Base-by-base conservation (phyloP, 1,284 basidiomycete species). In the Trichosporon sp. region DNA sequence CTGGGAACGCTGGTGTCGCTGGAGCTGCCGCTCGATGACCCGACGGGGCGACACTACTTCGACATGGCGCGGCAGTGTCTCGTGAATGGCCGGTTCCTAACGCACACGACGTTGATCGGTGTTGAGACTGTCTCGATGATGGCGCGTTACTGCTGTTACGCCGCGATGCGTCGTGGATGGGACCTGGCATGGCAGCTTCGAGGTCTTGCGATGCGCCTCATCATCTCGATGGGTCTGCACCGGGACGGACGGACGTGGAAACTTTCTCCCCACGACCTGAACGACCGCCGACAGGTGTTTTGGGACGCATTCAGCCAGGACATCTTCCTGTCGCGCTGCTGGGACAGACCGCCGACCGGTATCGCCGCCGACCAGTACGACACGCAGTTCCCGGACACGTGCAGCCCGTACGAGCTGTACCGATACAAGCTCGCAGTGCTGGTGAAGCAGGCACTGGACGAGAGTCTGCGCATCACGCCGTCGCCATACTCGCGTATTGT, bases 1-100 rank as follows among this genome's bases (percentile, higher is more conserved):
- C 70, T 79, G 43, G 79, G 79, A 6, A 72, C 77, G 1, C 66
- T 80, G 66, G 73, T 80, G 71, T 77, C 73, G 43, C 74, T 80
- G 61, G 76, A 84, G 68, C 38, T 81, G 26, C 67, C 80, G 31
- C 74, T 77, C 35, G 68, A 80, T 59, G 76, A 79, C 70, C 68
- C 73, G 5, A 68, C 72, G 43, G 74, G 78, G 46, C 64, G 78
- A 70, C 74, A 78, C 19, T 78, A 79, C 75, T 51, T 75, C 16
- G 31, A 70, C n/a, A 43, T 77, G 43, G 71, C 79, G 37, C 66
- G 76, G 32, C 73, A 66, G 61, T 81, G 81, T 56, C 73, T 79
- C 4, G 74, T 72, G 1, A 75, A 77, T 40, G 77, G 72, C 19
- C 77, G 81, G 31, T 78, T 80, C 61, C 38, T 81, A 59, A 75